These are phyloP conservation scores for Coix lacrymajobi DNA, from an alignment of 176 grass and related monocot species.

Conservation along the genomic window DNA sequence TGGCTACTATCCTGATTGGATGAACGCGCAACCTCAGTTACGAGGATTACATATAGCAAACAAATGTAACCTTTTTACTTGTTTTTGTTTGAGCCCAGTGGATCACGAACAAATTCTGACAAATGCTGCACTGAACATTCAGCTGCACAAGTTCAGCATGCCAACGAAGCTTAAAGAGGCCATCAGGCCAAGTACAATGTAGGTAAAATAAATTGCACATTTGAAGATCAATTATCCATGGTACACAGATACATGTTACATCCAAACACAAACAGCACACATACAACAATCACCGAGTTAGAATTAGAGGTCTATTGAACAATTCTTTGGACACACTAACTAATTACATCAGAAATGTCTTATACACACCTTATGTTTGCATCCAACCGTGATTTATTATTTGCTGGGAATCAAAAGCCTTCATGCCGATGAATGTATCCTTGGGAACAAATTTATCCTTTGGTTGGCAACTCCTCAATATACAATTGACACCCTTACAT, in stretches of 20 bases:
- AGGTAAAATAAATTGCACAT: neutral
- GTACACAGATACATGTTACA: neutral
- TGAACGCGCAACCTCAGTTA: neutral
- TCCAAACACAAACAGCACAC: neutral
- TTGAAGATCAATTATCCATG: conserved; percentile 2
- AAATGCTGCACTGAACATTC: neutral
- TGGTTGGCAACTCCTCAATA: neutral
- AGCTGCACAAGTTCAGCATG: neutral
- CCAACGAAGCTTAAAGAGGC: neutral
- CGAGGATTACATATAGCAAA: neutral
- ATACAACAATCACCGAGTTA: neutral
- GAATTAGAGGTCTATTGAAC: neutral
- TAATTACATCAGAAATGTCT: conserved; percentile 25
- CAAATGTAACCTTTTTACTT: neutral
- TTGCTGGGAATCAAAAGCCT: conserved; percentile 5
- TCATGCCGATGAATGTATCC: conserved; percentile 15
- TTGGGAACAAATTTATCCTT: neutral
- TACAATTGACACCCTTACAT: conserved; percentile 5
- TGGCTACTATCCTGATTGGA: neutral
- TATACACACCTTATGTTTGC: neutral
- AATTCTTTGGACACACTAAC: conserved; percentile 13
- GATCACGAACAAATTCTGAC: no score
- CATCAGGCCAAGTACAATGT: neutral
- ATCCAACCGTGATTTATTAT: conserved; percentile 16
- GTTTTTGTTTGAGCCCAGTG: neutral